A percentile compares a stretch with the other conserved stretches of the same genome.
phyloP scores from a whole-genome alignment of 352 stramenopile species.

The Phytopythium aichiense region DNA sequence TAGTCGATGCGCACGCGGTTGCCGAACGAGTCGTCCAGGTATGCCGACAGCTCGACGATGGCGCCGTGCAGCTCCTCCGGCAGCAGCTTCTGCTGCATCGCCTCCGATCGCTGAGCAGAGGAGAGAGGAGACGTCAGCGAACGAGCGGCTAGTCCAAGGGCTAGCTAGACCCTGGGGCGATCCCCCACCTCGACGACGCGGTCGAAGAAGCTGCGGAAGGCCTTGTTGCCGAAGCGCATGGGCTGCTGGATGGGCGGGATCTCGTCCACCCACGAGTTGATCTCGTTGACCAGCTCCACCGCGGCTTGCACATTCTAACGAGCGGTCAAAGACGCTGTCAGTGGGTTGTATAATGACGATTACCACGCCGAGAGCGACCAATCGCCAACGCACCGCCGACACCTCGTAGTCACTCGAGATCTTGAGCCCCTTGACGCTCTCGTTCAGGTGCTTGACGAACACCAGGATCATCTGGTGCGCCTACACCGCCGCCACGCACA shows the following conservation, averaged over 20 bases:
- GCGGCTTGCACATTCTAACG: constrained; percentile 67
- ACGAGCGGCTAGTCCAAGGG: neutral
- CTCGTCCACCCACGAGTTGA: constrained; percentile 89
- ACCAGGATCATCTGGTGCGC: constrained; percentile 78
- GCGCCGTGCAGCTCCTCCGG: constrained; percentile 51
- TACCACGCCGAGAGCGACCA: neutral
- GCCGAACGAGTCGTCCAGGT: constrained; percentile 96
- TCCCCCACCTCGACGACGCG: constrained; percentile 57
- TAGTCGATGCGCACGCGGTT: constrained; percentile 98
- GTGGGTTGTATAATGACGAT: neutral
- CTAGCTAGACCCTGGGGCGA: too few species aligned
- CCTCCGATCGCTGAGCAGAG: constrained; percentile 35
- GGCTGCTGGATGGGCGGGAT: constrained; percentile 91
- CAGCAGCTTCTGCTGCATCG: constrained; percentile 60
- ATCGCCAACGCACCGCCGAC: constrained; percentile 39
- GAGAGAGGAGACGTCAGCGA: neutral
- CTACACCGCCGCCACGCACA: constrained; percentile 17
- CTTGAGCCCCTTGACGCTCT: constrained; percentile 60
- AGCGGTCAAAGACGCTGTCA: neutral
- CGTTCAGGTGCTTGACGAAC: constrained; percentile 81
- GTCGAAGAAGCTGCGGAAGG: constrained; percentile 90
- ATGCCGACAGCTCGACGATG: constrained; percentile 91
- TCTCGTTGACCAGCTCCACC: constrained; percentile 50
- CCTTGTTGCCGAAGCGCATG: constrained; percentile 95
- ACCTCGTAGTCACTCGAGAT: constrained; percentile 64